Evolutionary conservation across 169 alveolate species (phyloP).

Genomic region (Cryptosporidium canis): DNA sequence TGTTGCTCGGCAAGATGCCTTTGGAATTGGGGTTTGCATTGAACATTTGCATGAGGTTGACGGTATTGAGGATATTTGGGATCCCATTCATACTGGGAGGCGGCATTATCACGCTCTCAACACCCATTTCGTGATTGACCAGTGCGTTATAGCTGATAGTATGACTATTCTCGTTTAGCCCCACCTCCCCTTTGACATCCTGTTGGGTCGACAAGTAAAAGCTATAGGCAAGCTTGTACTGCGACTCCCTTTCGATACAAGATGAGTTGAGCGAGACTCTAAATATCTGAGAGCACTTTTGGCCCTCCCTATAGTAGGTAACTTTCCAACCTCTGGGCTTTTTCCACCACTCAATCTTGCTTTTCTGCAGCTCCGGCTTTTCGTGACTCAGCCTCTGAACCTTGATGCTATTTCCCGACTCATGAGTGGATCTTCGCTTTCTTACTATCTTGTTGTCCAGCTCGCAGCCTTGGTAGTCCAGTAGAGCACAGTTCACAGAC

Average conservation of each 20-base stretch:
- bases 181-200: not conserved
- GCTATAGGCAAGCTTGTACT: slow-evolving; percentile 44
- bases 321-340: slow-evolving; percentile 73
- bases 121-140: not conserved
- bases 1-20: not conserved
- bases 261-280: slow-evolving; percentile 18
- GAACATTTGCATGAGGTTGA: not conserved
- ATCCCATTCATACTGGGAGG: not conserved
- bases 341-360: slow-evolving; percentile 65
- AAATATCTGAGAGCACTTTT: slow-evolving; percentile 29
- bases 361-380: not conserved
- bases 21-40: not conserved
- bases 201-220: slow-evolving; percentile 24
- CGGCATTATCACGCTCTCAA: not conserved
- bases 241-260: slow-evolving; percentile 32
- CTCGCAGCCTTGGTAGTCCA: not conserved
- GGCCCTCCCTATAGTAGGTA: slow-evolving; percentile 23
- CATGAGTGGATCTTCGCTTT: not conserved
- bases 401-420: not conserved
- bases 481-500: not conserved
- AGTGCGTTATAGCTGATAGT: not conserved
- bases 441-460: not conserved
- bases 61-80: not conserved
- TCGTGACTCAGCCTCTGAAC: not conserved
- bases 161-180: not conserved